Evolutionary conservation across 1,284 basidiomycete genomes (phyloP), one percentile per base, ranked within the genome.

Genomic region (Ganoderma sp.): DNA sequence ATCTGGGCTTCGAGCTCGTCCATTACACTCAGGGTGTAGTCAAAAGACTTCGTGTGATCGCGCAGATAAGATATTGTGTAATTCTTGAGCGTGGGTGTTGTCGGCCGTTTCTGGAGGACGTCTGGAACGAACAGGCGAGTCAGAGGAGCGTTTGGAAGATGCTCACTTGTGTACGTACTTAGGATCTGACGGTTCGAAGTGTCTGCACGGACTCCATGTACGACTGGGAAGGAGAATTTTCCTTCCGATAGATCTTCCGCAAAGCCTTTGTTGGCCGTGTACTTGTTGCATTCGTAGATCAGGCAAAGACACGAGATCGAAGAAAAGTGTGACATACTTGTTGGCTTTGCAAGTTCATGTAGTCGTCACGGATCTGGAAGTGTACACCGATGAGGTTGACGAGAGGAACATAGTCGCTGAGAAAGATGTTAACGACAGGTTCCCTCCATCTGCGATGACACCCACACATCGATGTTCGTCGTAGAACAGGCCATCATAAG

Each of bases 341-440:
- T 32, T 87, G 87, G 60, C 92, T 95, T 75, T 97, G 92, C 42
- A 99, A 83, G 78, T 99, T 99, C 92, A 98, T 95, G 69, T 97
- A 95, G 78, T 99, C 97, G 78, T 99, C 98, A 32, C 97, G 85
- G 73, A 99, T 98, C 79, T 99, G 98, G 79, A 97, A 99, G 76
- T 91, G 94, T 17, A 99, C 88, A 1, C 97, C 96, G 71, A 99
- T 93, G 12, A 99, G 85, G 78, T 98, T 98, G 67, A 97, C 94
- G 1, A 99, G 86, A 0, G 96, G 96, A 1, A 98, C 88, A 71
- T 93, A 97, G 79, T 97, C 89, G 22, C 96, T 22, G 39, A 32
- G 61, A 14, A 37, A 41, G 41, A 68, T n/a, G 2, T 43, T 1
- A 61, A 39, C 6, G 15, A 41, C 22, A 22, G 22, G 6, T 42